These are phyloP conservation scores for Tolypocladium endophyticum DNA, from an alignment of 2,329 filamentous ascomycete species.

Conservation along the genomic window DNA sequence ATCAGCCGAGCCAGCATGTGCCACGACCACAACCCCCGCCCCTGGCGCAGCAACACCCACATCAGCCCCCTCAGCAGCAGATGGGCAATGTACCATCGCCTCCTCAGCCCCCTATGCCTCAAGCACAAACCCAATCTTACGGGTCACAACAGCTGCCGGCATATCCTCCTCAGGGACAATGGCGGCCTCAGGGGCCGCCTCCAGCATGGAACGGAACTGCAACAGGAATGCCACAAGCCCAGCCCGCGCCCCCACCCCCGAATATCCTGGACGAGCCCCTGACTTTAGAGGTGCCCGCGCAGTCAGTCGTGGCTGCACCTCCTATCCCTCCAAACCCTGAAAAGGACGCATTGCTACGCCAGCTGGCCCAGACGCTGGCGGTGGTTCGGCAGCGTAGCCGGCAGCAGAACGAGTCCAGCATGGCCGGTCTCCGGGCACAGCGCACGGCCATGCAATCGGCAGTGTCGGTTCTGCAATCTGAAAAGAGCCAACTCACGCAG, in stretches of 20 bases:
- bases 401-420: slow-evolving; percentile 60
- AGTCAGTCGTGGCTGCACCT: slow-evolving; percentile 52
- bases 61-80: slow-evolving; percentile 6
- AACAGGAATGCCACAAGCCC: slow-evolving; percentile 2
- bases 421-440: slow-evolving; percentile 70
- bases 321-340: slow-evolving; percentile 93
- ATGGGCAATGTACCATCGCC: background rate
- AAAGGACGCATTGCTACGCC: slow-evolving; percentile 75
- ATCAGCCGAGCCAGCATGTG: slow-evolving; percentile 5
- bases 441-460: slow-evolving; percentile 64
- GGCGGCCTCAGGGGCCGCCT: slow-evolving; percentile 9
- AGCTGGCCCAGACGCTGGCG: slow-evolving; percentile 61
- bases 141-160: slow-evolving; percentile 1
- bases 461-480: slow-evolving; percentile 58
- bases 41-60: slow-evolving; percentile 5
- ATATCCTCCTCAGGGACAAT: slow-evolving; percentile 11
- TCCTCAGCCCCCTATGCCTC: slow-evolving; percentile 2
- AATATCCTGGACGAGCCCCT: slow-evolving; percentile 49
- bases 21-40: slow-evolving; percentile 6
- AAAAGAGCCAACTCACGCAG: slow-evolving; percentile 60
- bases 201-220: slow-evolving; percentile 4
- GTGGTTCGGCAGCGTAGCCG: slow-evolving; percentile 59
- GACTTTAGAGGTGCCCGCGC: slow-evolving; percentile 36
- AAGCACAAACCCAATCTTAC: slow-evolving; percentile 2
- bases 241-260: slow-evolving; percentile 26